Evolutionary conservation across 164 flowering plant species (phyloP), one percentile per base, ranked within the genome.

Genomic region (Vitis riparia): DNA sequence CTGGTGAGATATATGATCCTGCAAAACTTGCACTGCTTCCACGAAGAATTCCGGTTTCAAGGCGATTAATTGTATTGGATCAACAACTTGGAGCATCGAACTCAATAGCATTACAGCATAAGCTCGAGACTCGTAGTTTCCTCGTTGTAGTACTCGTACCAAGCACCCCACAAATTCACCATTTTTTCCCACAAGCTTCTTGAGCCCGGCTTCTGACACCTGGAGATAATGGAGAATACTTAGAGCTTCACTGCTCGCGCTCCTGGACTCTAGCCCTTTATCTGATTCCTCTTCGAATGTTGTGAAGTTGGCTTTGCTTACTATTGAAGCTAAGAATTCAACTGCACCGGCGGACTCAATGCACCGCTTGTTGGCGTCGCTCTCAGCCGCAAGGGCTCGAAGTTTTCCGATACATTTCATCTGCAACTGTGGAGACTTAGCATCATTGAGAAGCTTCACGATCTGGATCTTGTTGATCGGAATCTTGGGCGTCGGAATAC

Each of bases 81-180:
- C 85, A 1, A 83, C 90, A 2, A 83, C 85, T 70, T 80, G 84
- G 51, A 82, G 65, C 60, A 89, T 68, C 0, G 84, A 77, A 64
- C 80, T 85, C 30, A 91, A 59, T 7, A 93, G 57, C 68, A 83
- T 62, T 6, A 76, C 66, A 2, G 94, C 81, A 50, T 83, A 78
- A 8, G 84, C 81, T 19, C 90, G 75, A 9, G 91, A 81, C 66
- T 87, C 82, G 71, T 83, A 87, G 76, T 63, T 74, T 16, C 86
- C 91, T 0, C 60, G 55, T 59, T 79, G 82, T 77, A 90, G 63
- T 4, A 85, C 49, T 11, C 55, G 59, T 0, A 69, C 71, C 11
- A 91, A 70, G 3, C 87, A 78, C 3, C 67, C 79, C 8, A 84
- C 9, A 55, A 88, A 70, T 6, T 69, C 65, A 9, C 66, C 67